Conservation (phyloP, 305 asterid species). For the Solanum aculeatissimum region DNA sequence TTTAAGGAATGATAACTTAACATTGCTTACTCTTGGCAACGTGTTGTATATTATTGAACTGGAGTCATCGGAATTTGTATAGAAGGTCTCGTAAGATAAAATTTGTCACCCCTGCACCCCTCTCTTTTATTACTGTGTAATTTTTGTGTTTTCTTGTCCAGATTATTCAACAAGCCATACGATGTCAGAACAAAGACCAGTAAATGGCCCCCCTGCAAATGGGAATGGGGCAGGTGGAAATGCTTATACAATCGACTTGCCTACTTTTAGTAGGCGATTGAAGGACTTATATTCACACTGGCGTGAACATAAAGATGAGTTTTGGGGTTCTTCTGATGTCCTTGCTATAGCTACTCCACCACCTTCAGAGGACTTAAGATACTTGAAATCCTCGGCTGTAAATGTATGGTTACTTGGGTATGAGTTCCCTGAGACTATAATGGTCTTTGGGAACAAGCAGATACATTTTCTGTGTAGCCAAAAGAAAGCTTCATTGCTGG, state of each 20-base stretch:
- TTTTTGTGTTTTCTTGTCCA: neutral
- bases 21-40: neutral
- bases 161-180: neutral
- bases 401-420: conserved; percentile 76
- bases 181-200: conserved; percentile 40
- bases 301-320: conserved; percentile 30
- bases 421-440: conserved; percentile 76
- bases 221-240: conserved; percentile 24
- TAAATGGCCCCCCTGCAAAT: conserved; percentile 26
- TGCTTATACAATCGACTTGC: conserved; percentile 33
- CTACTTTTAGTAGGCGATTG: conserved; percentile 36
- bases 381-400: conserved; percentile 59
- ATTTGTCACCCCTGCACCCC: neutral
- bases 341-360: conserved; percentile 69
- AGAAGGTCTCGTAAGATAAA: neutral
- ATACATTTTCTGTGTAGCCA: conserved; percentile 61
- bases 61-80: neutral
- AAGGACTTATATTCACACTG: conserved; percentile 44
- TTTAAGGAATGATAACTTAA: neutral
- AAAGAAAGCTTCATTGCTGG: conserved; percentile 64
- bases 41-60: neutral
- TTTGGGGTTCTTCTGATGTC: conserved; percentile 55
- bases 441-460: conserved; percentile 51
- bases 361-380: conserved; percentile 56
- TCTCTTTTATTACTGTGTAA: neutral